These are phyloP conservation scores for Saprolegnia parasitica DNA, from an alignment of 352 stramenopile genomes.

Conservation along the genomic window DNA sequence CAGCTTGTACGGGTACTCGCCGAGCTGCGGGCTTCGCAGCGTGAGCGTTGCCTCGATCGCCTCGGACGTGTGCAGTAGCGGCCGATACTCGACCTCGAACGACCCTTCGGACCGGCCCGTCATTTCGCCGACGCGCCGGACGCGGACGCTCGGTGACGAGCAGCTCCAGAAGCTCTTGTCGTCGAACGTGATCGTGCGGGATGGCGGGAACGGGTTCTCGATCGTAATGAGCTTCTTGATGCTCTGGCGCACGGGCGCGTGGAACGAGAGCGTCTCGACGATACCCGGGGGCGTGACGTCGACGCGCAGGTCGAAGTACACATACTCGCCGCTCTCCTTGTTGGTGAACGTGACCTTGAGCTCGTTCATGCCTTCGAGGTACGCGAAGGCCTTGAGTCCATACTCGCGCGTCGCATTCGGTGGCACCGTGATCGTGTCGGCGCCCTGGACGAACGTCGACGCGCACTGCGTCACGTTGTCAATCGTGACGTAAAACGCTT, in stretches of 20 bases:
- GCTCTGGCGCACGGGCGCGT: constrained; percentile 79
- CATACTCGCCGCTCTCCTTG: constrained; percentile 75
- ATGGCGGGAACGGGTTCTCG: constrained; percentile 78
- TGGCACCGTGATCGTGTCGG: constrained; percentile 63
- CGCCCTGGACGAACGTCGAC: constrained; percentile 58
- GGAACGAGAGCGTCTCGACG: constrained; percentile 74
- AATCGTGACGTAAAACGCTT: constrained; percentile 63
- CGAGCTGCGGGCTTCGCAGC: constrained; percentile 80
- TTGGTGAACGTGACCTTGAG: constrained; percentile 80
- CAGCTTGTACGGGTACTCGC: constrained; percentile 86
- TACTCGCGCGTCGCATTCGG: constrained; percentile 60
- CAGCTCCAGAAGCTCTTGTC: constrained; percentile 80
- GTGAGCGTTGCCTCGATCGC: constrained; percentile 52
- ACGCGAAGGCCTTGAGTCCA: constrained; percentile 85
- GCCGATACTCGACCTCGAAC: constrained; percentile 89
- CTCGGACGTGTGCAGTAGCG: constrained; percentile 47
- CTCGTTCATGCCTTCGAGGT: constrained; percentile 60
- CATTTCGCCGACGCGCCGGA: constrained; percentile 67
- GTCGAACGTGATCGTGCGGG: constrained; percentile 47
- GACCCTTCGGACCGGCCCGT: constrained; percentile 64
- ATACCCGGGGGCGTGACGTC: constrained; percentile 54
- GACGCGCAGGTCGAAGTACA: constrained; percentile 58
- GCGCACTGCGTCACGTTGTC: constrained; percentile 43
- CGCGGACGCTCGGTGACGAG: constrained; percentile 60
- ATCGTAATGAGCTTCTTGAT: constrained; percentile 82